Evolutionary conservation across 2,329 filamentous ascomycete genomes (phyloP), one percentile per base, ranked within the genome.

Genomic region (Hypoxylon sp.): DNA sequence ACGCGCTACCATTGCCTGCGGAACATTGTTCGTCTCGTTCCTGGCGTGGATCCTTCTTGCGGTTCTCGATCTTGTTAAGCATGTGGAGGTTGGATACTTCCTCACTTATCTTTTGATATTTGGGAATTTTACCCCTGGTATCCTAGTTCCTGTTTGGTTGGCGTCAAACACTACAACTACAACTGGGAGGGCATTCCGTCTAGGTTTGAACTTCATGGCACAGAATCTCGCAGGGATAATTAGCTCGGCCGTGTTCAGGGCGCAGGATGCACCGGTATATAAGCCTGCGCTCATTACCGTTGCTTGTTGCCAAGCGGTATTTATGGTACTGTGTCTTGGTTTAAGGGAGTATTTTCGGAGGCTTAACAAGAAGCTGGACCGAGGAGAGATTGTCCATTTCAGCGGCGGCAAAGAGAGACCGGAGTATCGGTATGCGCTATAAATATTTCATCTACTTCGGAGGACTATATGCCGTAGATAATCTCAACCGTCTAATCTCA

Each of bases 71-170:
- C 69, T 75, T 15, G 67, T 70, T 6, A 55, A 70, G 4, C 51
- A 66, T 27, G 59, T 70, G 1, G 61, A 66, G 24, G 70, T 73
- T 21, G 72, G 72, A 17, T 75, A 75, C 61, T 75, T 75, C 52
- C 63, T 69, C 17, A 73, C 71, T 6, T 75, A 73, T 27, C 65
- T 75, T 10, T 62, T 75, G 55, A 68, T 69, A 1, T 73, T 72
- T 44, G 70, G 62, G 8, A 73, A 68, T 10, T 74, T 75, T 47
- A 72, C 70, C 11, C 69, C 73, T 17, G 68, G 65, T 2, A 65
- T 73, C 6, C 24, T 75, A 6, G 59, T 73, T 21, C 69, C 69
- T 4, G 67, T 67, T 17, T 73, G 67, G 69, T 51, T 62, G 13
- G 53, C 64, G 2, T 62, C 65, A 5, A 72, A 72, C 27, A 62